Conservation (phyloP, 1,284 basidiomycete species). For the Ustilago sp. region DNA sequence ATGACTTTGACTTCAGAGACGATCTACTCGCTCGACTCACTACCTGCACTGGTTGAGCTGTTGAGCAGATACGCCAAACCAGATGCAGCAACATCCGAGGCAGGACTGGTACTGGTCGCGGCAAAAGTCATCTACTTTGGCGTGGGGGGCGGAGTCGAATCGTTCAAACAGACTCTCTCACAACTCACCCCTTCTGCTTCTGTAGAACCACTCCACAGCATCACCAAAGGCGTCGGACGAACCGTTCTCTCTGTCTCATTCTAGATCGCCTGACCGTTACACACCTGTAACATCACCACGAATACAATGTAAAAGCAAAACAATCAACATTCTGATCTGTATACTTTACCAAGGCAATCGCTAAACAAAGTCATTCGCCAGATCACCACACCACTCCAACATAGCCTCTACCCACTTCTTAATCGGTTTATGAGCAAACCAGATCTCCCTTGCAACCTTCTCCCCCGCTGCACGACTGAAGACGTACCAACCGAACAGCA, state of each 20-base stretch:
- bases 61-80: constrained; percentile 57
- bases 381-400: constrained; percentile 48
- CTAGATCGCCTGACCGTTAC: background rate
- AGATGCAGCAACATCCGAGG: background rate
- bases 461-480: constrained; percentile 45
- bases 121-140: constrained; percentile 96
- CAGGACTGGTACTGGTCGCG: constrained; percentile 78
- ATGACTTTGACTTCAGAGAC: constrained; percentile 90
- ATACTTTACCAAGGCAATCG: background rate
- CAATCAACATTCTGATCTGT: background rate
- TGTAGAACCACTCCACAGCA: constrained; percentile 25
- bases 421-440: constrained; percentile 43
- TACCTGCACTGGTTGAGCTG: constrained; percentile 77
- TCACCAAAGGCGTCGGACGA: constrained; percentile 55
- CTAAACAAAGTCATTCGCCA: constrained; percentile 50
- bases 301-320: background rate
- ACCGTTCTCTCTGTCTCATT: constrained; percentile 50
- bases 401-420: constrained; percentile 49
- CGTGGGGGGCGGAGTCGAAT: constrained; percentile 86
- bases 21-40: constrained; percentile 81
- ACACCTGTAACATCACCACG: background rate
- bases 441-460: constrained; percentile 43
- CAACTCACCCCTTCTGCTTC: constrained; percentile 10
- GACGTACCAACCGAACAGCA: constrained; percentile 57
- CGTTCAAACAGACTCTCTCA: constrained; percentile 76